Base-by-base conservation (phyloP, 495 filamentous ascomycete genomes). In the Aspergillus olivimuriae region DNA sequence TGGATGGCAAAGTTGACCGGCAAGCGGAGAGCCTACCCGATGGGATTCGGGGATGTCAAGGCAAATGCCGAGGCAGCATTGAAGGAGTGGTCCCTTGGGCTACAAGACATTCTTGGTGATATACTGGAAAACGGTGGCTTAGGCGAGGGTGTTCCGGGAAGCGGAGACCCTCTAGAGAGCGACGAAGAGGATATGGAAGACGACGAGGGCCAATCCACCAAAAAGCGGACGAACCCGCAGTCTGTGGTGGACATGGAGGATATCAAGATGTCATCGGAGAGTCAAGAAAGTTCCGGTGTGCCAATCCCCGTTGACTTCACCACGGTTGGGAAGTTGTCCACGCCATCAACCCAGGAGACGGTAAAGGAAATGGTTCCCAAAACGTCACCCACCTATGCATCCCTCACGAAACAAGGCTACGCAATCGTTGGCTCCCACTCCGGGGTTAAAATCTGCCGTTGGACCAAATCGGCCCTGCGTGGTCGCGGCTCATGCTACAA, bases 401-500 rank as follows among this genome's bases (percentile, higher is more conserved):
- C 91, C 37, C 75, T 96, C 33, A 97, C 91, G 2, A 97, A 96
- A 58, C 91, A 97, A 73, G 91, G 91, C 14, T 97, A 97, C 61
- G 79, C 84, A 0, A 96, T 97, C 43, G 83, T 97, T 37, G 91
- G 91, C 37, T 90, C 89, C 0, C 91, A 97, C 66, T 94, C 87
- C 7, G 91, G 91, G 18, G 91, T 97, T 43, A 97, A 97, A 66
- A 95, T 95, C 52, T 96, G 91, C 60, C 86, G 91, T 18, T 97
- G 91, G 91, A 97, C 91, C 8, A 97, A 97, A 66, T 95, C 89
- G 4, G 91, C 91, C 3, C 82, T 97, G n/a, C 87, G 91, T 38
- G 91, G 91, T 21, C 81, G 91, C 14, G 91, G 91, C 9, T 94
- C 87, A 16, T 97, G 91, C 72, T 97, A 97, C 75, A 97, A 97